Evolutionary conservation across 495 filamentous ascomycete species (phyloP), one percentile per base, ranked within the genome.

Genomic region (Evansstolkia leycettana): DNA sequence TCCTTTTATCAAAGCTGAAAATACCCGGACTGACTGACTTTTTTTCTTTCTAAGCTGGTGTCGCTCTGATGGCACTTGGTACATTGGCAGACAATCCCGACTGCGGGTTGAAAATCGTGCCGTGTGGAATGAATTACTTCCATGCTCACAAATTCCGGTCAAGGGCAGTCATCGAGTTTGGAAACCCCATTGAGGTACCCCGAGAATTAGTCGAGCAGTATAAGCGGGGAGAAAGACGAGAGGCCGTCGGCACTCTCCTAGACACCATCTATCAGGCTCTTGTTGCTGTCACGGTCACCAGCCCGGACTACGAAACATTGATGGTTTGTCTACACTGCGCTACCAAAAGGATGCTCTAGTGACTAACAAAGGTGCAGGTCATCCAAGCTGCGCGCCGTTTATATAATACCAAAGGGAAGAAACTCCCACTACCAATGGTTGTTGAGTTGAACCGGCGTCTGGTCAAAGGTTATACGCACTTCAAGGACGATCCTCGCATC

Each of bases 51-150:
- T 37, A 38, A 77, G 92, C 90, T 53, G 90, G 90, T 52, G 85
- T 99, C 34, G 90, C 90, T 32, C 82, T 99, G 42, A 99, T 99
- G 88, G 90, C 90, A 15, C 72, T 99, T 31, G 90, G 89, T 14
- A 84, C 92, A 2, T 67, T 99, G 18, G 83, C 83, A n/a, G 78
- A 82, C 27, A 73, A 85, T 31, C 90, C 88, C 3, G 70, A 92
- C 43, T 94, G 82, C 51, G 87, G 82, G n/a, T 53, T 99, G 43
- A 92, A 84, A 55, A 96, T 99, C 47, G 82, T 99, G n/a, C 92
- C 92, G n/a, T 89, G 86, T 33, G 92, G 92, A 40, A 96, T 96
- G 90, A 99, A 99, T 51, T 99, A 99, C 58, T 99, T 99, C 61
- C 90, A 99, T 58, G 82, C 90, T 3, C 90, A 99, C 62, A 99